Evolutionary conservation across 768 basidiomycete genomes (phyloP).

Genomic region (Lenzites betulinus): DNA sequence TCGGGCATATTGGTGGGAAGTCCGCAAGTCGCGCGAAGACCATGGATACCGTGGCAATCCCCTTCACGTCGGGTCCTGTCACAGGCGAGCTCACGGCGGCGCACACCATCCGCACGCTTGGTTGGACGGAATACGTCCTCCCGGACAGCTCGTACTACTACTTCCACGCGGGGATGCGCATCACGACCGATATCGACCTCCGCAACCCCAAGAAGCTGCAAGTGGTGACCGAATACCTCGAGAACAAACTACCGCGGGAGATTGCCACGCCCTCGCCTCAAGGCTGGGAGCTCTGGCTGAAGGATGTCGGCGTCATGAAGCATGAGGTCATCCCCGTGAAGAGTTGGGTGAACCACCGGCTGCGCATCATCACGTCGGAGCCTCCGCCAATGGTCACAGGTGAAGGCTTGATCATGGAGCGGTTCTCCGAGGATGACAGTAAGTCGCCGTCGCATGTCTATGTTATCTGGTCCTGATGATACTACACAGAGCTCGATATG

Average conservation of each 20-base stretch:
- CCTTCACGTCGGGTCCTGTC: slow-evolving; percentile 23
- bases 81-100: slow-evolving; percentile 25
- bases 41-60: slow-evolving; percentile 21
- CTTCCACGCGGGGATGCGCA: slow-evolving; percentile 57
- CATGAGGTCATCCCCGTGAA: slow-evolving; percentile 42
- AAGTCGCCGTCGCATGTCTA: slow-evolving; percentile 24
- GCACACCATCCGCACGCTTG: slow-evolving; percentile 46
- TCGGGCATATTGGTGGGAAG: slow-evolving; percentile 39
- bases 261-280: slow-evolving; percentile 35
- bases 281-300: slow-evolving; percentile 67
- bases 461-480: neutral
- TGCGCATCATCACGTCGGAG: slow-evolving; percentile 52
- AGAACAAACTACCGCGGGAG: slow-evolving; percentile 34
- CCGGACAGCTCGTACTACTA: slow-evolving; percentile 75
- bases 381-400: slow-evolving; percentile 36
- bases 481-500: slow-evolving; percentile 59
- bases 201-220: slow-evolving; percentile 53
- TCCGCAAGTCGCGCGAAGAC: slow-evolving; percentile 20
- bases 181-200: slow-evolving; percentile 74
- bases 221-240: slow-evolving; percentile 49
- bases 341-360: slow-evolving; percentile 69
- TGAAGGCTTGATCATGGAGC: slow-evolving; percentile 24
- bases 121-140: slow-evolving; percentile 77
- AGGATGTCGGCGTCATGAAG: slow-evolving; percentile 39
- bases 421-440: slow-evolving; percentile 43